Evolutionary conservation across 345 rosid species (phyloP), one percentile per base, ranked within the genome.

Genomic region (Syzygium aqueum): DNA sequence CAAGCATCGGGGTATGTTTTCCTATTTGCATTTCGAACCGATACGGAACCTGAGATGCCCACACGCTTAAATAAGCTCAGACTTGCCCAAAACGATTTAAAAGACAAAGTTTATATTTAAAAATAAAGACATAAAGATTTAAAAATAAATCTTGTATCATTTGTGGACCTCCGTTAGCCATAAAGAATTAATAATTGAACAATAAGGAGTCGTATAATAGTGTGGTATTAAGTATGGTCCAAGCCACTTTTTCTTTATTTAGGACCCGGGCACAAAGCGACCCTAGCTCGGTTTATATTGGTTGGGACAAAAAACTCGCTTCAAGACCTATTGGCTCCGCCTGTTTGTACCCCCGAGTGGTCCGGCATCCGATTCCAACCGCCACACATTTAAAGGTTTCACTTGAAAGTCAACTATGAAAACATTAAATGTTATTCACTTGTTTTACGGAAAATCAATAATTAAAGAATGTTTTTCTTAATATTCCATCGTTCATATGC

Each of bases 81-180:
- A 8, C 3, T 0, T 33, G 3, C 1, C 6, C 7, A 67, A 17
- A 33, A 2, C 17, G 3, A 17, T 33, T 37, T 7, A 4, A 0
- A 33, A 67, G 12, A 65, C 2, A 65, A 56, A 22, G 0, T 8
- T 1, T 19, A 33, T 67, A 33, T 17, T 4, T 17, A 2, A 7
- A 33, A 30, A 33, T 8, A 33, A 17, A 1, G 33, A 7, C 19
- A 61, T n/a, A 0, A 17, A 67, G 6, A 17, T 73, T 33, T 73
- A 37, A 33, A 23, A 17, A 73, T 33, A 67, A 1, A 33, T 17
- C 23, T 67, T 17, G 13, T 16, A 33, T 67, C 46, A 67, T 67
- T 4, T 33, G 23, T 8, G 46, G 46, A 17, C 46, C 80, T 19
- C 10, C 12, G 17, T 73, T 17, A 33, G 80, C 46, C 80, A 73